Base-by-base conservation (phyloP, 2,329 filamentous ascomycete species). In the Daldinia sp. region DNA sequence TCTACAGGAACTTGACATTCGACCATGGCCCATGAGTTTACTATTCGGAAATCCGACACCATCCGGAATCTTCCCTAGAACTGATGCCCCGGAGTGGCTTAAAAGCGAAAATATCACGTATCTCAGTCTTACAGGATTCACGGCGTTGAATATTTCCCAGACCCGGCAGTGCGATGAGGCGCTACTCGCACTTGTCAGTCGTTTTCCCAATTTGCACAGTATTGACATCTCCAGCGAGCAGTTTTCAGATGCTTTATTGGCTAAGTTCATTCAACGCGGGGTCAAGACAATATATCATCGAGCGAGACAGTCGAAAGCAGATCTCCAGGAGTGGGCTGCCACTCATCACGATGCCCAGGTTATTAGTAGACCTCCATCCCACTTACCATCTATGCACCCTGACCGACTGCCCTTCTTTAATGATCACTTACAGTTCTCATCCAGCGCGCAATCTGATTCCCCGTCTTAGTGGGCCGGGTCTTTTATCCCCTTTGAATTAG, bases 121-220 rank as follows among this genome's bases (percentile, higher is more conserved):
- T 32, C 64, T 75, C 9, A 64, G 59, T 23, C 7, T 74, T 13
- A 63, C 66, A 27, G 90, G 89, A 1, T 78, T 91, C 9, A 88
- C 88, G 0, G 87, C 88, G 0, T 90, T 59, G 1, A 50, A 53
- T 10, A 39, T 59, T 1, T 37, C 61, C 17, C 45, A 53, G 2
- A 25, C 50, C 7, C 51, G n/a, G 25, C 10, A 27, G 7, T 37
- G 68, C 5, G 70, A 73, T 17, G 61, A 65, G 10, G 32, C 41
- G 0, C 35, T 74, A 15, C 27, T 64, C 13, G 34, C 52, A 10
- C 32, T 73, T 2, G 35, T 68, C 3, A 52, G 51, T 1, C 68
- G 71, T 10, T 75, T 74, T 43, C 71, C 72, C 19, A 72, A 69
- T 39, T 52, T 74, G 10, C 58, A 58, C 39, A 62, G 49, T 29